Evolutionary conservation across 2,329 filamentous ascomycete genomes (phyloP).

Genomic region (Aureobasidium sp.): DNA sequence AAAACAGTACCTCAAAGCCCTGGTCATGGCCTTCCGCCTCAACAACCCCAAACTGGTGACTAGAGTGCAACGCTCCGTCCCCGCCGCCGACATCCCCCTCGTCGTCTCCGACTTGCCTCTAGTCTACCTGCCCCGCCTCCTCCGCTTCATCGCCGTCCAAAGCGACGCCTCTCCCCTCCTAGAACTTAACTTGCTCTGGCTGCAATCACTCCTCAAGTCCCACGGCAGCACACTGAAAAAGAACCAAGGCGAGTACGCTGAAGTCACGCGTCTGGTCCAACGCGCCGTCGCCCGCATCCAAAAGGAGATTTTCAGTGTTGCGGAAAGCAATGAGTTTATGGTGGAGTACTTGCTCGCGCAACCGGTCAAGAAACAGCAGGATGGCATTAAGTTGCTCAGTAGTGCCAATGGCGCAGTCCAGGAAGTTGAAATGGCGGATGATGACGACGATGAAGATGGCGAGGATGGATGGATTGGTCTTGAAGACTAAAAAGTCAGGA

Average conservation of each 20-base stretch:
- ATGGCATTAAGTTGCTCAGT: background rate
- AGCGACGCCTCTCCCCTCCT: conserved; percentile 87
- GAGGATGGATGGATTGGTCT: conserved; percentile 16
- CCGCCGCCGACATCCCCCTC: conserved; percentile 65
- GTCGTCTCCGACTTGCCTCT: conserved; percentile 72
- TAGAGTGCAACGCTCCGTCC: conserved; percentile 77
- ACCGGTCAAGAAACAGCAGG: background rate
- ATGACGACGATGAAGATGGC: conserved; percentile 7
- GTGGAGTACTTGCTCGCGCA: conserved; percentile 67
- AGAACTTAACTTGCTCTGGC: conserved; percentile 91
- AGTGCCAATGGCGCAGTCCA: background rate
- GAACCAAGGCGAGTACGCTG: conserved; percentile 68
- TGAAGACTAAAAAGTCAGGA: background rate
- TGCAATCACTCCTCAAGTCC: conserved; percentile 69
- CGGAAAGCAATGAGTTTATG: conserved; percentile 83
- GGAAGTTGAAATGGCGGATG: conserved; percentile 14
- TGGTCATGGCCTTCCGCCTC: conserved; percentile 95
- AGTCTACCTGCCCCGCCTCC: conserved; percentile 76
- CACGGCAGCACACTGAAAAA: conserved; percentile 83
- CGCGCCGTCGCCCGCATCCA: conserved; percentile 74
- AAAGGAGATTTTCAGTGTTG: conserved; percentile 72
- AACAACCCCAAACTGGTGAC: conserved; percentile 78
- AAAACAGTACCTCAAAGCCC: conserved; percentile 78
- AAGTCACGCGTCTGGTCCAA: conserved; percentile 76
- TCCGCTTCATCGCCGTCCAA: conserved; percentile 81